phyloP scores from a whole-genome alignment of 2,329 filamentous ascomycete species.

The Fusarium sororula region DNA sequence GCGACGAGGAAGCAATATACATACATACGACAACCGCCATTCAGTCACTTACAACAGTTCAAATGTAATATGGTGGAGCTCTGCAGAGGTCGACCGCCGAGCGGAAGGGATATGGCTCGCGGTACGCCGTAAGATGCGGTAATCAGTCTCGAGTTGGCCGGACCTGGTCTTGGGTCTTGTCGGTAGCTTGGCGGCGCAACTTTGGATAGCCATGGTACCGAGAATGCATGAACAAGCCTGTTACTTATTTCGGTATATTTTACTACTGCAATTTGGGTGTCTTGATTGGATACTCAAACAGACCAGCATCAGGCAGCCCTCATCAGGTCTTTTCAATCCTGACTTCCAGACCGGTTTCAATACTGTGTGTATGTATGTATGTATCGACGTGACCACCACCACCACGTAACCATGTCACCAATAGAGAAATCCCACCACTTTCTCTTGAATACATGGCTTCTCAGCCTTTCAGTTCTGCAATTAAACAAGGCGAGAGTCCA shows the following conservation, averaged over 20 bases:
- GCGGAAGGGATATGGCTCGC: constrained; percentile 24
- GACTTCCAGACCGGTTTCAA: constrained; percentile 6
- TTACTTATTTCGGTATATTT: constrained; percentile 10
- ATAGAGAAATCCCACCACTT: neutral
- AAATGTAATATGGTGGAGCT: neutral
- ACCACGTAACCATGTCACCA: neutral
- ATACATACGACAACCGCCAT: neutral
- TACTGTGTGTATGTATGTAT: neutral
- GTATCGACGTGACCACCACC: constrained; percentile 3
- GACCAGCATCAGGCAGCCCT: constrained; percentile 11
- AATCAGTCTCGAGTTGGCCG: constrained; percentile 18
- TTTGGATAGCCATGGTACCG: constrained; percentile 29
- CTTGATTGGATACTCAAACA: constrained; percentile 30
- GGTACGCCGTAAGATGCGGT: constrained; percentile 21
- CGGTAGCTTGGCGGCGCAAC: constrained; percentile 22
- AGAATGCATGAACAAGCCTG: constrained; percentile 7
- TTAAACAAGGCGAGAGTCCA: neutral
- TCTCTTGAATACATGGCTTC: constrained; percentile 1
- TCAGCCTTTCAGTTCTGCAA: neutral
- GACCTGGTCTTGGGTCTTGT: constrained; percentile 23
- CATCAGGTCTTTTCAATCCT: constrained; percentile 23
- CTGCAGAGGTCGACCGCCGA: constrained; percentile 18
- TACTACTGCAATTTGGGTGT: constrained; percentile 28
- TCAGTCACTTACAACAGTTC: neutral
- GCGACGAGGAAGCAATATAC: neutral